Evolutionary conservation across 164 flowering plant genomes (phyloP), one percentile per base, ranked within the genome.

Genomic region (Liquidambar formosana): DNA sequence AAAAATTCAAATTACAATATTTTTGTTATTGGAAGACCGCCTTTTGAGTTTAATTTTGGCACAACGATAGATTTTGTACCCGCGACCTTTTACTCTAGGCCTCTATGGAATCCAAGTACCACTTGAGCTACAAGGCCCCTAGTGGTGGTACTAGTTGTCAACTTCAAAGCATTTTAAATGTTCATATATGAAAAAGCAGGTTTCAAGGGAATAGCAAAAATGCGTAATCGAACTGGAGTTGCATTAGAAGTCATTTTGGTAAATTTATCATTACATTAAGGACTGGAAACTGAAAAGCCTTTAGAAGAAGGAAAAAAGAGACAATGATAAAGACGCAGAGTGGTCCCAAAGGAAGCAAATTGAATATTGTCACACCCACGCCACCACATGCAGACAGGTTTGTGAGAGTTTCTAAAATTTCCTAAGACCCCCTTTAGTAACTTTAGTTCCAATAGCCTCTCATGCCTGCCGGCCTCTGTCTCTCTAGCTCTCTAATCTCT

Each of bases 321-420:
- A 65, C 21, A 58, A 54, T 15, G 57, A 10, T 33, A 41, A 22
- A 33, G 62, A 67, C 28, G 66, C 0, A 18, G 8, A 21, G 76
- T 75, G 77, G 77, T 70, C 77, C 77, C 64, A 51, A 75, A 69
- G 52, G 64, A 58, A 45, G 19, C 41, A 69, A 69, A 60, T 74
- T 69, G 77, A 75, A 75, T 64, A 75, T 65, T 54, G 66, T 69
- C 70, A 75, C 77, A 66, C 73, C 70, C 67, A 75, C 57, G 77
- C 73, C 58, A 58, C 43, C 77, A 75, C 77, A 69, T 74, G 77
- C 69, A 74, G 66, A 74, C 65, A 69, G 77, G 45, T 41, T 23
- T 23, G 63, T 58, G 76, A 73, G 67, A 62, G 64, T 73, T 73
- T 73, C 71, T 73, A 73, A 53, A 73, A 44, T 28, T 54, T 57